Evolutionary conservation across 2,329 filamentous ascomycete species (phyloP).

Genomic region (Plenodomus tracheiphilus): DNA sequence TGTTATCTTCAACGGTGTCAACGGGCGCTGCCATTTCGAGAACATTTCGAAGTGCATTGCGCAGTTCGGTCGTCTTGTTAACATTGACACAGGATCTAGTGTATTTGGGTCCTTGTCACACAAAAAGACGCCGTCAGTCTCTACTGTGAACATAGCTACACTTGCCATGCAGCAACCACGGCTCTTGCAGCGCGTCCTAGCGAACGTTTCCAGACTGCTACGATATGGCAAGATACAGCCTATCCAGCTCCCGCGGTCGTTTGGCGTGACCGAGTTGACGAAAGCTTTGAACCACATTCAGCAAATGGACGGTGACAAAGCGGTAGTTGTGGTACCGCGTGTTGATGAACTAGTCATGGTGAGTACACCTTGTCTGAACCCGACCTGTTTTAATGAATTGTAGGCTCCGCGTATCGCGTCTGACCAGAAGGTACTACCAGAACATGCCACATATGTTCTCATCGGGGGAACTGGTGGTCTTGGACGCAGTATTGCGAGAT

Average conservation of each 20-base stretch:
- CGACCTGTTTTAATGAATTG: neutral
- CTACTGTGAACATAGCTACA: constrained; percentile 16
- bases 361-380: constrained; percentile 2
- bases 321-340: constrained; percentile 19
- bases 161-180: constrained; percentile 17
- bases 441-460: constrained; percentile 29
- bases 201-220: constrained; percentile 19
- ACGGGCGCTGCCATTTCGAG: constrained; percentile 23
- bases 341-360: constrained; percentile 25
- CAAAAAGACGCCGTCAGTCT: constrained; percentile 13
- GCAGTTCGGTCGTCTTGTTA: constrained; percentile 25
- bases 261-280: constrained; percentile 14
- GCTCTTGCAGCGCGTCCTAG: constrained; percentile 16
- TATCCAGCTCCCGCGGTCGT: constrained; percentile 6
- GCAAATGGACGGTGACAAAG: constrained; percentile 9
- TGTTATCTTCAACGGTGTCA: constrained; percentile 36
- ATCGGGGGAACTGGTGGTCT: constrained; percentile 32
- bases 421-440: constrained; percentile 3
- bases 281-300: constrained; percentile 20
- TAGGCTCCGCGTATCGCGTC: constrained; percentile 18
- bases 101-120: constrained; percentile 1
- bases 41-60: constrained; percentile 53
- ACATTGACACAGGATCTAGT: neutral
- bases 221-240: constrained; percentile 19
- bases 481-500: constrained; percentile 27